Percentiles rank a stretch among this genome's conserved stretches.
Conservation (phyloP, 1,284 basidiomycete genomes). For the Neotropicomus parvogracilis region DNA sequence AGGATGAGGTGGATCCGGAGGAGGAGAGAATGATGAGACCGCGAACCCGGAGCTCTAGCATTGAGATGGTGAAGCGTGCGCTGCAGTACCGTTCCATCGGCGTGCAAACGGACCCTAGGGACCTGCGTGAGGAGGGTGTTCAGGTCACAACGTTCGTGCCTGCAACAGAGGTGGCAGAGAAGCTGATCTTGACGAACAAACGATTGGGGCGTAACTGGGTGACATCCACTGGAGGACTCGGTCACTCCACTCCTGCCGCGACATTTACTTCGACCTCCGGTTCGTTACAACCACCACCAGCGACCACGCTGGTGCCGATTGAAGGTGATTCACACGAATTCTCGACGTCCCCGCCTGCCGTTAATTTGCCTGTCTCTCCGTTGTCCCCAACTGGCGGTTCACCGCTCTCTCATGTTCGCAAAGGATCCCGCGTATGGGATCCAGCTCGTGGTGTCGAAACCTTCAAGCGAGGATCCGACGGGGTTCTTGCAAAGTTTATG, state of each 20-base stretch:
- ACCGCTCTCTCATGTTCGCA: constrained; percentile 20
- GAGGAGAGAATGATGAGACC: constrained; percentile 32
- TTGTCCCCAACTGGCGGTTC: constrained; percentile 42
- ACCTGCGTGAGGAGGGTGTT: constrained; percentile 23
- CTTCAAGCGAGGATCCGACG: constrained; percentile 80
- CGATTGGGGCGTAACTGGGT: constrained; percentile 37
- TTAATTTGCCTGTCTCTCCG: constrained; percentile 50
- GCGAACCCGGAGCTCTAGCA: constrained; percentile 21
- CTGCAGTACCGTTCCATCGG: constrained; percentile 30
- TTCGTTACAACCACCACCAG: not conserved
- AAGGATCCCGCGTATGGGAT: constrained; percentile 66
- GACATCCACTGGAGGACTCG: constrained; percentile 26
- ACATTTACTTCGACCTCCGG: constrained; percentile 23
- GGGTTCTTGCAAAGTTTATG: constrained; percentile 75
- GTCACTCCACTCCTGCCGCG: constrained; percentile 27
- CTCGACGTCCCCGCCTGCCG: constrained; percentile 23
- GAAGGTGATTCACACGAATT: constrained; percentile 2
- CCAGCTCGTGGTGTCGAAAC: constrained; percentile 74
- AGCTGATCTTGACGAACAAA: constrained; percentile 16
- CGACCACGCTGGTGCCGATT: not conserved
- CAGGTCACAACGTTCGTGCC: constrained; percentile 23
- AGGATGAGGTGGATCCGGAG: constrained; percentile 70
- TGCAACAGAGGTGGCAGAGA: constrained; percentile 17
- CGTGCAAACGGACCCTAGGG: constrained; percentile 29
- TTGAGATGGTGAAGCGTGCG: constrained; percentile 4